Percentiles rank a stretch among this genome's conserved stretches.
phyloP scores from a whole-genome alignment of 305 asterid genomes.

The Fraxinus baroniana region DNA sequence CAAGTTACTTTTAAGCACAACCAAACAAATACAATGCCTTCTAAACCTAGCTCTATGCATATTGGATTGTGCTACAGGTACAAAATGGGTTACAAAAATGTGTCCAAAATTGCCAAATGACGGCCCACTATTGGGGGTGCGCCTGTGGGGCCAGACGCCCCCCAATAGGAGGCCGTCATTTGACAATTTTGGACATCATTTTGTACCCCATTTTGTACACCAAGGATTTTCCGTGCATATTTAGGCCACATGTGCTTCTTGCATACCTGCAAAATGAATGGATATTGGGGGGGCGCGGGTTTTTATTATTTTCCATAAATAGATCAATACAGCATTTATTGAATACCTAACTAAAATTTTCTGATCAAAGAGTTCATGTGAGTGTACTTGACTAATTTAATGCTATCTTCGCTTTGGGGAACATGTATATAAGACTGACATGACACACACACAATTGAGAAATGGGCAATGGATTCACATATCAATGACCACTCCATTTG shows the following conservation, averaged over 20 bases:
- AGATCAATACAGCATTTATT: slow-evolving; percentile 25
- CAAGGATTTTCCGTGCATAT: too few species aligned
- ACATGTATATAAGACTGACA: slow-evolving; percentile 44
- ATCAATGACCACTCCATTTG: slow-evolving; percentile 25
- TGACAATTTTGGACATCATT: too few species aligned
- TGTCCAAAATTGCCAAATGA: too few species aligned
- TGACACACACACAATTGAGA: slow-evolving; percentile 32
- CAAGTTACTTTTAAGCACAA: not conserved
- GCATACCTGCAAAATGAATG: slow-evolving; percentile 23
- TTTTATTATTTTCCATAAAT: slow-evolving; percentile 15
- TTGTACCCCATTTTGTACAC: too few species aligned
- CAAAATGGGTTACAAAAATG: too few species aligned
- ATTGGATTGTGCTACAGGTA: not conserved
- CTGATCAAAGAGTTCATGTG: slow-evolving; percentile 42
- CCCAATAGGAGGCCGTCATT: too few species aligned
- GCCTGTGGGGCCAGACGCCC: too few species aligned
- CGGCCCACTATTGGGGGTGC: too few species aligned
- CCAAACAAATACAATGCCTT: not conserved
- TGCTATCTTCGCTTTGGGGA: slow-evolving; percentile 52
- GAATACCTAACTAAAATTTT: slow-evolving; percentile 38
- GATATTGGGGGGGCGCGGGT: not conserved
- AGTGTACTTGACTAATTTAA: slow-evolving; percentile 43
- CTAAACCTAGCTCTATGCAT: not conserved
- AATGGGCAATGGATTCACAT: slow-evolving; percentile 39
- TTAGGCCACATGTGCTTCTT: slow-evolving; percentile 24